phyloP scores from a whole-genome alignment of 345 rosid species.

The Salix caprea region DNA sequence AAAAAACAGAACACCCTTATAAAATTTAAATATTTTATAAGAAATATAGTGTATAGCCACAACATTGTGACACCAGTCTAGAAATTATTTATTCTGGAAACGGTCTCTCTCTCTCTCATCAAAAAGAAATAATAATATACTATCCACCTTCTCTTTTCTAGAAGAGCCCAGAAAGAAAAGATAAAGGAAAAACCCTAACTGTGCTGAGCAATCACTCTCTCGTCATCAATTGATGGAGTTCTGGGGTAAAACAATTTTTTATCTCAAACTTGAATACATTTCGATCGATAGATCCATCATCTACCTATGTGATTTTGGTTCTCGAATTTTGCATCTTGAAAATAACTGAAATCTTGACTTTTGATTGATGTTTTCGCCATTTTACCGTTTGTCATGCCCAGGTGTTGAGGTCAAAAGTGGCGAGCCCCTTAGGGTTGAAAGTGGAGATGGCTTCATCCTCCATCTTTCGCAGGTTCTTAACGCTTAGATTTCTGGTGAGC shows the following conservation, averaged over 20 bases:
- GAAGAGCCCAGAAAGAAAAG: no score
- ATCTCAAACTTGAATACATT: neutral
- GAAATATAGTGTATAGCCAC: no score
- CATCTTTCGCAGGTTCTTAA: slow-evolving; percentile 61
- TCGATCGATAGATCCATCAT: neutral
- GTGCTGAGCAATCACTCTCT: neutral
- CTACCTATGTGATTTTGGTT: neutral
- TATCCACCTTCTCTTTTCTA: no score
- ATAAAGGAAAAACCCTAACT: no score
- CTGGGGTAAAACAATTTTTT: slow-evolving; percentile 39
- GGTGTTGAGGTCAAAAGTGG: slow-evolving; percentile 70
- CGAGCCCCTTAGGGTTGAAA: slow-evolving; percentile 25
- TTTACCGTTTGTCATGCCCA: slow-evolving; percentile 13
- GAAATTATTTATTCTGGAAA: no score
- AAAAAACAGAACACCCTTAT: no score
- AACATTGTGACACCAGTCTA: no score
- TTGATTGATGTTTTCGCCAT: neutral
- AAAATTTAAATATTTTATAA: no score
- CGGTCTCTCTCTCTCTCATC: no score
- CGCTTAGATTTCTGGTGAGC: neutral
- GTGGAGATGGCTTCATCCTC: slow-evolving; percentile 31
- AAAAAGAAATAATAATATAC: no score
- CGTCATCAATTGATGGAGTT: slow-evolving; percentile 41
- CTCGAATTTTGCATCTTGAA: neutral
- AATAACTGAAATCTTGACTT: neutral